Evolutionary conservation across 1,284 basidiomycete species (phyloP), one percentile per base, ranked within the genome.

Genomic region (Apiotrichum gracile): DNA sequence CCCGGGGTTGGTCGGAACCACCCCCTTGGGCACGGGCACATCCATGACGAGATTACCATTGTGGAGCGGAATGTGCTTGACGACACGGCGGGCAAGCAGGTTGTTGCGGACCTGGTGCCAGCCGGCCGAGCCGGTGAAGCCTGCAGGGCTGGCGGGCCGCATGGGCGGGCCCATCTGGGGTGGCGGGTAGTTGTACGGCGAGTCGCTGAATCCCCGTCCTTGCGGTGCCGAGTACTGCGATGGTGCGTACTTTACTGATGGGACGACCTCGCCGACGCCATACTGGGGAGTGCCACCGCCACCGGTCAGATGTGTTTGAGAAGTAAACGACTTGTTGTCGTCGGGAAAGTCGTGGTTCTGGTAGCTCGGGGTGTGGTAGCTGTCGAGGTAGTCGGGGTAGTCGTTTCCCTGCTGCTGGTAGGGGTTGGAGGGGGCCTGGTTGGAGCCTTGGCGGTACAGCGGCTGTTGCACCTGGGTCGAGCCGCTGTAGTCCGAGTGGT

Each of bases 1-100:
- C 24, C 55, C 62, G 3, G 59, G 61, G 47, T 79, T 80, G 41
- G 80, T 79, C 4, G 87, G 87, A 29, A 92, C 76, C 63, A 90
- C 89, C 59, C 84, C 82, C 40, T 81, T 81, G 5, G 89, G 88
- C 4, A 88, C 88, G 19, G 81, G 83, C 52, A 88, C 82, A 67
- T 91, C 88, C 60, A 91, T 80, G 29, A 91, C 85, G 43, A 91
- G 77, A 72, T 91, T 91, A 33, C 88, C 88, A 55, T 91, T 80
- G 72, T 84, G 80, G 37, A 94, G 82, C 64, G 85, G 85, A 60
- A 92, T 85, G 64, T 89, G 85, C 62, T 85, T 83, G 50, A 90
- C 80, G 35, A 87, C 87, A 51, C 76, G 64, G 39, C 62, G 50
- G 41, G 69, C 66, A 14, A 73, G 58, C 9, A 70, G 57, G 44